Evolutionary conservation across 2,329 filamentous ascomycete species (phyloP), one percentile per base, ranked within the genome.

Genomic region (Metarhizium humberi): DNA sequence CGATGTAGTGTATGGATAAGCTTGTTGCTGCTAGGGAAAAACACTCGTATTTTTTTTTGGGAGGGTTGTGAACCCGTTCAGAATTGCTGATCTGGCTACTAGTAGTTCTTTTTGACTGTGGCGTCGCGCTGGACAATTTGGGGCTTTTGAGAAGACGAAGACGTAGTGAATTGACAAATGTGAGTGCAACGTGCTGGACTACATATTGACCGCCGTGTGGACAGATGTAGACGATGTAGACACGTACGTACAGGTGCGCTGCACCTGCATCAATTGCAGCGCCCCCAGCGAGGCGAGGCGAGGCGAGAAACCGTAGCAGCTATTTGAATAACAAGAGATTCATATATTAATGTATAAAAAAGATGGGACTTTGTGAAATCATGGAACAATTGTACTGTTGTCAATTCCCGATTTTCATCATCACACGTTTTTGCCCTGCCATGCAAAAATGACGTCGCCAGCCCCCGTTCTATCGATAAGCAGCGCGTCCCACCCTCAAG

Each of bases 401-500:
- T 25, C 25, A 25, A 25, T 25, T 25, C 25, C 25, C 25, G 3
- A 25, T 25, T 4, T 25, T 4, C 25, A 25, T 25, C 25, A 25
- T 25, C 25, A 25, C 25, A 25, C 25, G 25, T 4, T 4, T 25
- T 25, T 25, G 8, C 29, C 32, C 29, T 4, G 10, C 32, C 16
- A 25, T 46, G 4, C 2, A 29, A 2, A 16, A 25, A 11, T 49
- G 43, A 42, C 49, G 50, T 34, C 29, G n/a, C 13, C 3, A 1
- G 11, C 20, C n/a, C 8, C 18, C 20, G 11, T 4, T 6, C 47
- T 57, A 57, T 57, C 56, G 56, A 58, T 58, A 56, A 54, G 54
- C 52, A 42, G 38, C 30, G 34, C 54, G 48, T 34, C 43, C 18
- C 46, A 52, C 16, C n/a, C 32, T 6, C 52, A 14, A 40, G 8